phyloP scores from a whole-genome alignment of 1,284 basidiomycete genomes.

The Coniophora puteana region DNA sequence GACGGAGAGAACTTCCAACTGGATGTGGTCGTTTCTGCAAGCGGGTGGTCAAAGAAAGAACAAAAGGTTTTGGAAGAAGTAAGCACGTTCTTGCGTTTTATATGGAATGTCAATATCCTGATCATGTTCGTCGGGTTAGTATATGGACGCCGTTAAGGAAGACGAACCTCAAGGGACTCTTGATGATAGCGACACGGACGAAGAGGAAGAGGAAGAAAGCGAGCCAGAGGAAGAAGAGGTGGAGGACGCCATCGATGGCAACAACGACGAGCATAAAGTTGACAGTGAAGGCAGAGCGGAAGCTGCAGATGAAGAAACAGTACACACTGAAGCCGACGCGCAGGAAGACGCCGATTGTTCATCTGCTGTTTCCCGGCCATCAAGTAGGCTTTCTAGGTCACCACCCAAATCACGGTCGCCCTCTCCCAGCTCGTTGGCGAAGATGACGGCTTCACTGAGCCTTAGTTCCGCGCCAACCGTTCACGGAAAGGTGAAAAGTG shows the following conservation, averaged over 20 bases:
- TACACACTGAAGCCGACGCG: neutral
- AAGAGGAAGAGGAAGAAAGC: conserved; percentile 32
- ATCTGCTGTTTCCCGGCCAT: conserved; percentile 17
- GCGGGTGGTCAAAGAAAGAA: conserved; percentile 85
- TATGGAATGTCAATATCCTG: conserved; percentile 12
- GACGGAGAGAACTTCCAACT: conserved; percentile 58
- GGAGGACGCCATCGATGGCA: no score
- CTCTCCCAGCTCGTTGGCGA: conserved; percentile 32
- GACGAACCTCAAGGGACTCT: conserved; percentile 34
- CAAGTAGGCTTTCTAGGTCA: conserved; percentile 33
- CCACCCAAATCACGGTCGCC: conserved; percentile 43
- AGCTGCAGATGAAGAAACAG: conserved; percentile 1
- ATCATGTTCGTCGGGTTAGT: conserved; percentile 39
- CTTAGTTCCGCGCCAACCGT: conserved; percentile 31
- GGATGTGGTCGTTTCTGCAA: conserved; percentile 89
- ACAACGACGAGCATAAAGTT: conserved; percentile 3
- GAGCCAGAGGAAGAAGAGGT: conserved; percentile 33
- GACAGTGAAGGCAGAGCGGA: conserved; percentile 11
- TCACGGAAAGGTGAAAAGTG: conserved; percentile 58
- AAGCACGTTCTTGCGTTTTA: conserved; percentile 19
- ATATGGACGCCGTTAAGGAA: conserved; percentile 60
- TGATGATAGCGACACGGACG: conserved; percentile 24
- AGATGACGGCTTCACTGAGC: conserved; percentile 28
- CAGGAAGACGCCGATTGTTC: conserved; percentile 24
- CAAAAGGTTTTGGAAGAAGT: conserved; percentile 84